Conservation (phyloP, 2,329 filamentous ascomycete genomes). For the Cladorrhinum sp. region DNA sequence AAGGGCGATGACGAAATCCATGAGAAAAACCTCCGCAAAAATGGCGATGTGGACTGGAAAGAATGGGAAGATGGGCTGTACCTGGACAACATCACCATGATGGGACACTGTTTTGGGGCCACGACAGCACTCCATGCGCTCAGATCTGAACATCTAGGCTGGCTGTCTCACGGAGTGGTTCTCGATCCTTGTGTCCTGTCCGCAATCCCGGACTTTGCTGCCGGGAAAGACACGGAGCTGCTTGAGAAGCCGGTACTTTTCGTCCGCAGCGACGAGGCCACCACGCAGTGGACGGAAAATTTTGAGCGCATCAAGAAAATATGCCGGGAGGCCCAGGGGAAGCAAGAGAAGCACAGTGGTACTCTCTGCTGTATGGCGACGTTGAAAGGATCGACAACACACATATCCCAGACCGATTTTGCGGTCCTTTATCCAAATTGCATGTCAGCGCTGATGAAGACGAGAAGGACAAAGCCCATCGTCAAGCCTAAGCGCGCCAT, state of each 20-base stretch:
- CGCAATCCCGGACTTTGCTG: conserved; percentile 36
- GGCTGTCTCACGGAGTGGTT: conserved; percentile 61
- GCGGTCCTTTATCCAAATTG: conserved; percentile 59
- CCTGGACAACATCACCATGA: conserved; percentile 55
- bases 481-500: conserved; percentile 61
- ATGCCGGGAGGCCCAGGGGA: conserved; percentile 52
- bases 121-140: conserved; percentile 61
- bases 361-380: conserved; percentile 50
- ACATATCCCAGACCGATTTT: conserved; percentile 66
- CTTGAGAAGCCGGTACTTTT: conserved; percentile 52
- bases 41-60: conserved; percentile 55
- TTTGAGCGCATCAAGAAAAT: conserved; percentile 56
- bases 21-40: conserved; percentile 51
- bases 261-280: conserved; percentile 63
- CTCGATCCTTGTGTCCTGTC: conserved; percentile 61
- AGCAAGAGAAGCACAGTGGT: conserved; percentile 28
- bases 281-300: conserved; percentile 67
- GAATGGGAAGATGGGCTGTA: conserved; percentile 56
- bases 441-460: conserved; percentile 58
- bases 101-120: conserved; percentile 66
- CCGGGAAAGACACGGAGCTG: background rate
- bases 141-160: conserved; percentile 53
- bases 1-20: conserved; percentile 47
- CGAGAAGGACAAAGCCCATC: conserved; percentile 35
- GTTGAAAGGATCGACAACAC: conserved; percentile 59